These are phyloP conservation scores for Penicillium sp. DNA, from an alignment of 2,329 filamentous ascomycete species.

Conservation along the genomic window DNA sequence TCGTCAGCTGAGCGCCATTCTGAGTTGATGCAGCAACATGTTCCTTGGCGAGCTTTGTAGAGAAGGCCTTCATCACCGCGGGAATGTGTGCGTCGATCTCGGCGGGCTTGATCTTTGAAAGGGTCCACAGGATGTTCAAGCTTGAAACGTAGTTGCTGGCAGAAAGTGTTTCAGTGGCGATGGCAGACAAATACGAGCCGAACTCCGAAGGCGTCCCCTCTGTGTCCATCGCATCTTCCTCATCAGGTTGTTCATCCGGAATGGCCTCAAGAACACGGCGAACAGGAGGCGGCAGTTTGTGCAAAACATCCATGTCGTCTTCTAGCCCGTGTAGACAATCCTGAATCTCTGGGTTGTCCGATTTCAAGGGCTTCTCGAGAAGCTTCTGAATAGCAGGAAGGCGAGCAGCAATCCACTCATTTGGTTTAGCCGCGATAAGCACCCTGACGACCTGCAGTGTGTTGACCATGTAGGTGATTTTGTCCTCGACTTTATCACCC, in stretches of 20 bases:
- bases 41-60: conserved; percentile 86
- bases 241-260: conserved; percentile 76
- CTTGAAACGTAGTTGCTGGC: conserved; percentile 79
- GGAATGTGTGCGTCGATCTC: conserved; percentile 88
- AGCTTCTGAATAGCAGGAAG: conserved; percentile 79
- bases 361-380: conserved; percentile 83
- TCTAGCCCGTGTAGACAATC: conserved; percentile 81
- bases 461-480: conserved; percentile 85
- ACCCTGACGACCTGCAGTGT: conserved; percentile 89
- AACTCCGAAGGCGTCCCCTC: conserved; percentile 80
- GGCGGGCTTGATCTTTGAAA: conserved; percentile 79
- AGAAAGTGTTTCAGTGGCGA: conserved; percentile 83
- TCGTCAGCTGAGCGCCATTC: conserved; percentile 43
- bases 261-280: conserved; percentile 84
- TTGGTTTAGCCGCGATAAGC: conserved; percentile 79
- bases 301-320: conserved; percentile 66
- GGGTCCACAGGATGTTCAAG: conserved; percentile 89
- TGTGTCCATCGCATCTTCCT: conserved; percentile 77
- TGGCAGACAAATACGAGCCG: conserved; percentile 76
- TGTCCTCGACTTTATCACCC: conserved; percentile 77
- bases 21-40: conserved; percentile 72
- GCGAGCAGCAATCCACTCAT: conserved; percentile 86
- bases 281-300: conserved; percentile 71
- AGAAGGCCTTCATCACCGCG: conserved; percentile 88
- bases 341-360: conserved; percentile 87